phyloP scores from a whole-genome alignment of 176 grass and related monocot genomes.

The Raddia distichophylla region DNA sequence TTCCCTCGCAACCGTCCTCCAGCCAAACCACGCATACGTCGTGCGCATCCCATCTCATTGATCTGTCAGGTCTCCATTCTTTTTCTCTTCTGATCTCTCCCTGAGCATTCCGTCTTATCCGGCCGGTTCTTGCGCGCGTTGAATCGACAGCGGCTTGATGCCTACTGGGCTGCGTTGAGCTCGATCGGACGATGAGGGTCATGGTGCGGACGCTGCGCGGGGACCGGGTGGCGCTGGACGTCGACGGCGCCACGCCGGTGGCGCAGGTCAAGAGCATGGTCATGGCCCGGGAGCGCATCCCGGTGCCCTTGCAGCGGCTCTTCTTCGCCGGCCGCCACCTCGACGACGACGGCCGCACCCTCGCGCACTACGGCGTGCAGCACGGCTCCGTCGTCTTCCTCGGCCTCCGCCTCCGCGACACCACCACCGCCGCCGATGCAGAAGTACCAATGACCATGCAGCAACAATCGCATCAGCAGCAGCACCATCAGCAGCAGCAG shows the following conservation, averaged over 20 bases:
- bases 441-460: neutral
- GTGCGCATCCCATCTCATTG: neutral
- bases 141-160: neutral
- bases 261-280: constrained; percentile 50
- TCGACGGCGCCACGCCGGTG: constrained; percentile 37
- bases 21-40: neutral
- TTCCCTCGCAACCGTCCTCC: constrained; percentile 19
- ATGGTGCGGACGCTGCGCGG: constrained; percentile 55
- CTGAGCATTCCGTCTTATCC: neutral
- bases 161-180: neutral
- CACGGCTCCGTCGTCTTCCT: constrained; percentile 52
- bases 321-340: constrained; percentile 52
- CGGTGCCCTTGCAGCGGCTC: constrained; percentile 36
- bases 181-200: constrained; percentile 36
- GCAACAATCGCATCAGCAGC: neutral
- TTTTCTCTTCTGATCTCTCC: neutral
- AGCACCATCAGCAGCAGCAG: neutral
- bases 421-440: neutral
- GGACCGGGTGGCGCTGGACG: constrained; percentile 50
- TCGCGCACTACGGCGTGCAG: constrained; percentile 43
- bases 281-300: constrained; percentile 37
- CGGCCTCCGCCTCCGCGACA: constrained; percentile 43
- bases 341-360: constrained; percentile 30
- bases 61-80: neutral
- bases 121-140: neutral